Base-by-base conservation (phyloP, 83 land plant genomes). In the Picea engelmannii region DNA sequence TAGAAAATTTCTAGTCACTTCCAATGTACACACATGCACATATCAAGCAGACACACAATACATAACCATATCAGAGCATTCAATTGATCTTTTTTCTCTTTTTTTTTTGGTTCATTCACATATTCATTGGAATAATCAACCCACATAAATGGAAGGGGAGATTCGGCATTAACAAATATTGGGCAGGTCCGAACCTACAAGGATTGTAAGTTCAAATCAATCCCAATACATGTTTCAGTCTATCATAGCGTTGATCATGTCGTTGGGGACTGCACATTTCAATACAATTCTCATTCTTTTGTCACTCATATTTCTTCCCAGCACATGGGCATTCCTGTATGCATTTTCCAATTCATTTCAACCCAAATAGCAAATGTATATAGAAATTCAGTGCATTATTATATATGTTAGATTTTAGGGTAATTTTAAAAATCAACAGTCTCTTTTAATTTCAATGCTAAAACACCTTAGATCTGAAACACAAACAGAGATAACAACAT, bases 211-310 rank as follows among this genome's bases (percentile, higher is more conserved):
- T 59, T 66, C 74, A 38, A 74, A 79, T 15, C 69, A 79, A 13
- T 79, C 86, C 5, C 66, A 69, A 23, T 81, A 88, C 10, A 6
- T 65, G 11, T 59, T 87, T 82, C 84, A 73, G 61, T 61, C 89
- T 38, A 60, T 61, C 40, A 5, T 83, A 11, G 94, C 92, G 7
- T 68, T 89, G 40, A 78, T 76, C 7, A 15, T 87, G 6, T 92
- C 91, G 91, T 79, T 92, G n/a, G 92, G 94, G 2, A 66, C 85
- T 18, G 86, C 89, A 25, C 91, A 89, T 70, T 44, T 92, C 83
- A 82, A 67, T 63, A 81, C 79, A 35, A 66, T 71, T 21, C 38
- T 89, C 25, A 68, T 82, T 65, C 78, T 92, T 18, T 9, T 81
- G 62, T 78, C 91, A 68, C 69, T 89, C 76, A 17, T 89, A 73